phyloP scores from a whole-genome alignment of 2,329 filamentous ascomycete genomes.

The Fusarium udum region DNA sequence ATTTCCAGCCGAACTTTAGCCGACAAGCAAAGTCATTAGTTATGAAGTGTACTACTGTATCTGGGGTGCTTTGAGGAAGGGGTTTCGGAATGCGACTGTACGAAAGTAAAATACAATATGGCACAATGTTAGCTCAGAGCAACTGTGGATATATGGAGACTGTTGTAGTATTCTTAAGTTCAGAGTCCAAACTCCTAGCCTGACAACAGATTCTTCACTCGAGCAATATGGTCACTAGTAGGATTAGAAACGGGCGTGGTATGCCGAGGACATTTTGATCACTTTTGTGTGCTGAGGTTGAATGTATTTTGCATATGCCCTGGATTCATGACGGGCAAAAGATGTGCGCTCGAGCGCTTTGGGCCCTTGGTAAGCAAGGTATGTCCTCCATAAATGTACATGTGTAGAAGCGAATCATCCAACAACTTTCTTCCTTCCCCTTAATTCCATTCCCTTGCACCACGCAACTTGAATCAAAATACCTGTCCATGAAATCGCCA shows the following conservation, averaged over 20 bases:
- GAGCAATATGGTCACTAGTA: neutral
- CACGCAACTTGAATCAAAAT: slow-evolving; percentile 17
- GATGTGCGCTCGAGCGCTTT: slow-evolving; percentile 11
- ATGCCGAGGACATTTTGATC: neutral
- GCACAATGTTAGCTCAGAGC: too few relatives aligned
- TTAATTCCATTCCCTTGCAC: slow-evolving; percentile 16
- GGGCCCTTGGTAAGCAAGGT: slow-evolving; percentile 32
- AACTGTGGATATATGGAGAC: neutral
- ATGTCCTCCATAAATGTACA: slow-evolving; percentile 45
- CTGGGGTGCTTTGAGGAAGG: neutral
- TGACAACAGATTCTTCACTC: neutral
- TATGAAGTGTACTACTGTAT: slow-evolving; percentile 16
- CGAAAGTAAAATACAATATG: neutral
- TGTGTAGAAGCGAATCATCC: slow-evolving; percentile 43
- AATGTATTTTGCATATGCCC: slow-evolving; percentile 8
- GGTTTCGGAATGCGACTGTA: neutral
- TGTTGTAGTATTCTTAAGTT: neutral
- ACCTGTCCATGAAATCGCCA: slow-evolving; percentile 21
- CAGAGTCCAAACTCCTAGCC: neutral
- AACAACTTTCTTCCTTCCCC: slow-evolving; percentile 22
- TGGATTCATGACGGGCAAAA: slow-evolving; percentile 34
- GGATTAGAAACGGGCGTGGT: neutral
- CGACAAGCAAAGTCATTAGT: neutral
- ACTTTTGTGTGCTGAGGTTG: neutral
- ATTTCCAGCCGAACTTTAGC: slow-evolving; percentile 33